Conservation (phyloP, 2,329 filamentous ascomycete genomes). For the Clarireedia homoeocarpa region DNA sequence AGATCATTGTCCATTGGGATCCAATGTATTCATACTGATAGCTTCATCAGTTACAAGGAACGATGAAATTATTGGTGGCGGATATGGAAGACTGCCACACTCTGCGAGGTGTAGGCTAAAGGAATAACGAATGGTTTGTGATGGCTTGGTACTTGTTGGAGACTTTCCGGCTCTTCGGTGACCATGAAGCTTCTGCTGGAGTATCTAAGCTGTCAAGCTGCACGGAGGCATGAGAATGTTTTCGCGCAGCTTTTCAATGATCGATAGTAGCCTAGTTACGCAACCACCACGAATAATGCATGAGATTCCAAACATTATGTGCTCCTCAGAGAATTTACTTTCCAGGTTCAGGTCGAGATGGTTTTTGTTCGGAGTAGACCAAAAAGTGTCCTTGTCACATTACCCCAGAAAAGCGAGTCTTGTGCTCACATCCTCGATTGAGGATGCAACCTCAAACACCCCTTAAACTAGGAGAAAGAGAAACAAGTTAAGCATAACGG, state of each 20-base stretch:
- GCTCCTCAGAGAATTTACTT: no score
- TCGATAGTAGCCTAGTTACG: slow-evolving; percentile 23
- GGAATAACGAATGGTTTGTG: slow-evolving; percentile 10
- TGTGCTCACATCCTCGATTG: no score
- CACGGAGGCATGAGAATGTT: slow-evolving; percentile 2
- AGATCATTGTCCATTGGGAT: slow-evolving; percentile 17
- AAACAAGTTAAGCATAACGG: no score
- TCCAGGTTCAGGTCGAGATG: neutral
- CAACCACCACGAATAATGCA: slow-evolving; percentile 27
- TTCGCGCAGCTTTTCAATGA: slow-evolving; percentile 21
- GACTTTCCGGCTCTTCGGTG: slow-evolving; percentile 15
- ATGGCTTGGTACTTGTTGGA: slow-evolving; percentile 17
- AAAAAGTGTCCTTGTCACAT: neutral
- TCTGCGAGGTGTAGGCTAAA: slow-evolving; percentile 9
- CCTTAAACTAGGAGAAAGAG: no score
- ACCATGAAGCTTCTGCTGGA: slow-evolving; percentile 11
- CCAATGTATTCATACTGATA: slow-evolving; percentile 16
- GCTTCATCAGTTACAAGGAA: slow-evolving; percentile 22
- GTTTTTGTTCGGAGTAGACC: neutral
- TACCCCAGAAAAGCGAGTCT: no score
- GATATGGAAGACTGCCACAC: slow-evolving; percentile 19
- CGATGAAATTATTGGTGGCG: slow-evolving; percentile 18
- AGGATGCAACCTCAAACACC: no score
- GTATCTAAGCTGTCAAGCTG: slow-evolving; percentile 7
- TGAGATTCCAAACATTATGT: slow-evolving; percentile 20